Evolutionary conservation across 306 rosid genomes (phyloP), one percentile per base, ranked within the genome.

Genomic region (Crotalaria pallida): DNA sequence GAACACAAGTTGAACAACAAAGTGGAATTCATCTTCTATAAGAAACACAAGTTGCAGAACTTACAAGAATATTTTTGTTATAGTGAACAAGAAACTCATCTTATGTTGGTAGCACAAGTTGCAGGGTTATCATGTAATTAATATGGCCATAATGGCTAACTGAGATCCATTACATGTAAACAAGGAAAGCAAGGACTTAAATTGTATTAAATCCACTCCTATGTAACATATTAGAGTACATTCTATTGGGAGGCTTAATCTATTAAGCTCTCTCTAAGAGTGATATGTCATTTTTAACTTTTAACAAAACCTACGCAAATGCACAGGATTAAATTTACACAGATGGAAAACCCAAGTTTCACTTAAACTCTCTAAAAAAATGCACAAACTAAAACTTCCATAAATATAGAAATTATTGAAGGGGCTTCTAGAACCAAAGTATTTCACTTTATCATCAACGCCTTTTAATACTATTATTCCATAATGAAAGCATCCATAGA

Each of bases 381-480:
- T 18, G 45, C 23, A 50, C 33, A 60, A 40, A 50, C 33, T 51
- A 72, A 21, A 40, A 74, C 59, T 51, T 79, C 72, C 31, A 58
- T 31, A 10, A 59, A 17, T 50, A 45, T 24, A 31, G 27, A 45
- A 66, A 51, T 38, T 31, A 58, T 17, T 58, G 43, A 50, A 58
- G 65, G 34, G 65, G 12, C 13, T 17, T 23, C 22, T 38, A 21
- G 43, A 49, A 19, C 58, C 44, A 17, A 13, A 63, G 17, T 10
- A 33, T n/a, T n/a, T n/a, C n/a, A n/a, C n/a, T n/a, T 47, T 48
- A 78, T 43, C 55, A 36, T 24, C 45, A 53, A 23, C 41, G 29
- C 17, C 53, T 10, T 74, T 48, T 21, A 45, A 62, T 52, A 44
- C 36, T 62, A 62, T 33, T 64, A 40, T n/a, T 53, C 45, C 71